These are phyloP conservation scores for Rhodofomes roseus DNA, from an alignment of 1,284 basidiomycete genomes.

Conservation along the genomic window DNA sequence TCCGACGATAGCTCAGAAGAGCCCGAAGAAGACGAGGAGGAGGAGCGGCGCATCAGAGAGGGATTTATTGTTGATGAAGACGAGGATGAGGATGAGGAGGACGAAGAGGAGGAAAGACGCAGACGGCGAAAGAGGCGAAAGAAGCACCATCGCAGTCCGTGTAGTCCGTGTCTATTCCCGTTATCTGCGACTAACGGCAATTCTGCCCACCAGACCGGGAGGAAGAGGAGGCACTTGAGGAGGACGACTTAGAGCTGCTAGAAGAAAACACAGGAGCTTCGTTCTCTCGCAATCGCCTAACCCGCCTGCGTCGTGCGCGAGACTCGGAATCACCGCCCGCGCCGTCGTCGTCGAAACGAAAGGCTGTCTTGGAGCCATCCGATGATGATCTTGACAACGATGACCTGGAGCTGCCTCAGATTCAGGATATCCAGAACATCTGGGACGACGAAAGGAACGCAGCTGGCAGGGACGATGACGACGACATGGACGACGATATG, in stretches of 20 bases:
- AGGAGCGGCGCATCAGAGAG: conserved; percentile 67
- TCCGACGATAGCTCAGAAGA: conserved; percentile 87
- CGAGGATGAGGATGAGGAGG: conserved; percentile 63
- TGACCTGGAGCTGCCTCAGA: conserved; percentile 45
- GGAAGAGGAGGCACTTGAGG: conserved; percentile 81
- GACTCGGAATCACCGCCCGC: conserved; percentile 65
- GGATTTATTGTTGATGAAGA: conserved; percentile 89
- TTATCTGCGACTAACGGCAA: conserved; percentile 8
- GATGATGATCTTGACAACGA: conserved; percentile 72
- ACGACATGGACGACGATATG: conserved; percentile 69
- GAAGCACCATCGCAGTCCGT: conserved; percentile 60
- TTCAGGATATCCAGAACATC: conserved; percentile 74
- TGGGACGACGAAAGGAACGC: conserved; percentile 76
- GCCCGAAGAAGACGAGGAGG: conserved; percentile 80
- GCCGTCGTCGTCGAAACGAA: conserved; percentile 56
- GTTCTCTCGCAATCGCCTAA: conserved; percentile 55
- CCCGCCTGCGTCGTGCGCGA: conserved; percentile 70
- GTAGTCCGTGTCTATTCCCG: conserved; percentile 9
- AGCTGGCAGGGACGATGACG: conserved; percentile 60
- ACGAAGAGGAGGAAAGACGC: conserved; percentile 55
- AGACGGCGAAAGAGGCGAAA: conserved; percentile 64
- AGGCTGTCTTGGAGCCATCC: conserved; percentile 57
- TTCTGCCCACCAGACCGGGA: conserved; percentile 41
- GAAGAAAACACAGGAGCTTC: conserved; percentile 91
- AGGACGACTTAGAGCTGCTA: conserved; percentile 92